Percentiles rank a stretch among this genome's conserved stretches.
Evolutionary conservation across 2,329 filamentous ascomycete species (phyloP).

Genomic region (Verticillium alfalfae): DNA sequence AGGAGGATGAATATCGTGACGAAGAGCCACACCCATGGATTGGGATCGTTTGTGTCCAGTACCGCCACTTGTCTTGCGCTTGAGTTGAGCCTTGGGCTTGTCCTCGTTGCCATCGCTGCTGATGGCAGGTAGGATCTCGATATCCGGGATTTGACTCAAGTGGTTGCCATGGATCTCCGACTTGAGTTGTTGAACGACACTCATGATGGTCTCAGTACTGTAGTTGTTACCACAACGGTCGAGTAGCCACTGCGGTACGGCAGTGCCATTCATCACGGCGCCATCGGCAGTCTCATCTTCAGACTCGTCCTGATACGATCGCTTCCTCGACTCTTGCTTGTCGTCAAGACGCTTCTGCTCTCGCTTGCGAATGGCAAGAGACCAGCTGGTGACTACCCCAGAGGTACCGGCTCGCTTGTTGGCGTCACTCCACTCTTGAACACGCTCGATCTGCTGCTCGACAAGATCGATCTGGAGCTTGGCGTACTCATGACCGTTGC

Average conservation of each 20-base stretch:
- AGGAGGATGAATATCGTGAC: slow-evolving; percentile 10
- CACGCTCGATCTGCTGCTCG: slow-evolving; percentile 53
- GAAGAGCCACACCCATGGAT: slow-evolving; percentile 22
- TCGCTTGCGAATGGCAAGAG: slow-evolving; percentile 57
- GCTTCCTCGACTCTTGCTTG: slow-evolving; percentile 26
- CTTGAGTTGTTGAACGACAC: slow-evolving; percentile 40
- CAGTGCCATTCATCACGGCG: slow-evolving; percentile 28
- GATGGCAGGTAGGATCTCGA: slow-evolving; percentile 54
- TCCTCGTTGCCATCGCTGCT: slow-evolving; percentile 24
- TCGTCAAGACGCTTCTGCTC: slow-evolving; percentile 53
- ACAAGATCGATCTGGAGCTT: slow-evolving; percentile 60
- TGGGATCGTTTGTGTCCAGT: slow-evolving; percentile 24
- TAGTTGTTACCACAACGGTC: slow-evolving; percentile 40
- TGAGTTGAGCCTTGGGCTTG: slow-evolving; percentile 17
- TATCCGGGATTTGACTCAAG: slow-evolving; percentile 46
- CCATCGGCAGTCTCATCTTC: slow-evolving; percentile 25
- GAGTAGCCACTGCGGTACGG: slow-evolving; percentile 44
- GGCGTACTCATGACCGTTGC: slow-evolving; percentile 57
- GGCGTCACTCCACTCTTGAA: slow-evolving; percentile 56
- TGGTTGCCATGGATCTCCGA: slow-evolving; percentile 34
- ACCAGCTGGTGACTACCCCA: slow-evolving; percentile 53
- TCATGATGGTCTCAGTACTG: slow-evolving; percentile 38
- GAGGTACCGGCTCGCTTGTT: slow-evolving; percentile 31
- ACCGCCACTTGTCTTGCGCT: slow-evolving; percentile 16
- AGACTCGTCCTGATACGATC: slow-evolving; percentile 14